These are phyloP conservation scores for Plasmopara viticola DNA, from an alignment of 352 stramenopile genomes.

Conservation along the genomic window DNA sequence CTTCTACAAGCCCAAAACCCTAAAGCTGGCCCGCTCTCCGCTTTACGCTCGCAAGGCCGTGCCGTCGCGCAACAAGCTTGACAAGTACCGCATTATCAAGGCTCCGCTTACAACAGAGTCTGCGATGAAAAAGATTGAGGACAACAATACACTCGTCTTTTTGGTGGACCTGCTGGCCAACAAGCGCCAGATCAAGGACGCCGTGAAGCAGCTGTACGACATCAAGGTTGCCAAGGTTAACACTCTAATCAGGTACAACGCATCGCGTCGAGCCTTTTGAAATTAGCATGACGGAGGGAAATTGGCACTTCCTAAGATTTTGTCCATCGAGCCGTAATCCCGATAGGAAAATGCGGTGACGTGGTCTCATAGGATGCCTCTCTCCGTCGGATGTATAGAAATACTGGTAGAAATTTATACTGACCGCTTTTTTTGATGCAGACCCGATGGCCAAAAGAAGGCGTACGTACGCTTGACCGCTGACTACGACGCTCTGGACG, in stretches of 20 bases:
- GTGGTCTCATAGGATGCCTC: conserved; percentile 15
- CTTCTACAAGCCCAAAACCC: conserved; percentile 99
- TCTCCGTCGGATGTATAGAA: conserved; percentile 11
- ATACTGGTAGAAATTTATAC: conserved; percentile 3
- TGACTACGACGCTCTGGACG: conserved; percentile 99
- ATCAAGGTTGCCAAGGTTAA: conserved; percentile 99
- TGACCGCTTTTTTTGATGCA: conserved; percentile 35
- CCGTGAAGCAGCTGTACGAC: conserved; percentile 99
- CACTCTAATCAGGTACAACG: conserved; percentile 97
- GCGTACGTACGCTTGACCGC: conserved; percentile 98
- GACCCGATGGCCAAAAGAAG: conserved; percentile 99
- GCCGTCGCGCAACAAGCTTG: conserved; percentile 92
- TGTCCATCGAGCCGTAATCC: conserved; percentile 26
- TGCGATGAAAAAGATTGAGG: conserved; percentile 99
- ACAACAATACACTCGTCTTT: conserved; percentile 99
- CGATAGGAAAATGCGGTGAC: conserved; percentile 39
- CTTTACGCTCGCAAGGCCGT: conserved; percentile 95
- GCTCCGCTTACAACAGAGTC: conserved; percentile 98
- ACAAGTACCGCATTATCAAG: conserved; percentile 99
- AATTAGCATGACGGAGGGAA: conserved; percentile 17
- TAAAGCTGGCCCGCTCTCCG: conserved; percentile 91
- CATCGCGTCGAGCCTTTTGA: conserved; percentile 68
- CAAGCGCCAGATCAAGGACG: conserved; percentile 99
- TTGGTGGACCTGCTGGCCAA: conserved; percentile 99
- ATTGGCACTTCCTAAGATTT: conserved; percentile 11